These are phyloP conservation scores for Zoysia japonica DNA, from an alignment of 176 grass and related monocot species.

Conservation along the genomic window DNA sequence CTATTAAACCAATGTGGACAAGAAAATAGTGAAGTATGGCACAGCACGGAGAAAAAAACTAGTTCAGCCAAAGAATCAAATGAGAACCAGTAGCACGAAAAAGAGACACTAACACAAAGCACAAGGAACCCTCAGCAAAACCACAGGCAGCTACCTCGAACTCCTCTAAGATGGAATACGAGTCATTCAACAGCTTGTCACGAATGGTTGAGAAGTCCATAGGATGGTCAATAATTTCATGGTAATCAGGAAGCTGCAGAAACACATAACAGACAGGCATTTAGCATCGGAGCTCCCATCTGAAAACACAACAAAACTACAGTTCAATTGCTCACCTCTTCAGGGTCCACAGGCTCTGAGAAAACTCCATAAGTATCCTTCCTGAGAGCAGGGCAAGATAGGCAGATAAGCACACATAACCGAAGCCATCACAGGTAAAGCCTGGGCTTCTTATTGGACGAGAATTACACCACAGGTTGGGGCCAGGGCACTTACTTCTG, in stretches of 20 bases:
- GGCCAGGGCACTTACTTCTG: constrained; percentile 67
- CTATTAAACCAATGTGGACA: too few species aligned
- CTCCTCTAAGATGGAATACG: constrained; percentile 55
- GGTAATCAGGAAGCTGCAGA: constrained; percentile 76
- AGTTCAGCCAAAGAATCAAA: background rate
- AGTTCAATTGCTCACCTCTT: constrained; percentile 54
- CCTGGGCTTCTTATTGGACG: constrained; percentile 5
- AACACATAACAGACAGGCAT: constrained; percentile 5
- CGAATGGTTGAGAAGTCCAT: constrained; percentile 77
- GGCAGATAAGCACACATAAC: constrained; percentile 27
- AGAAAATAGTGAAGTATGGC: too few species aligned
- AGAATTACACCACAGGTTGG: constrained; percentile 47
- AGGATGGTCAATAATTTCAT: constrained; percentile 59
- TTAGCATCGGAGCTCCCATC: constrained; percentile 9
- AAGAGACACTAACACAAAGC: constrained; percentile 12
- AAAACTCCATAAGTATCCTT: constrained; percentile 77
- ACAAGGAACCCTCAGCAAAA: background rate
- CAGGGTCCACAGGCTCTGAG: constrained; percentile 64
- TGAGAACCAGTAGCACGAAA: constrained; percentile 19
- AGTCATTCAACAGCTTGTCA: constrained; percentile 63
- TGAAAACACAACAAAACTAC: background rate
- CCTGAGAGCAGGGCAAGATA: constrained; percentile 48
- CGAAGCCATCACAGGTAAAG: constrained; percentile 27
- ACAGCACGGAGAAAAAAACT: background rate
- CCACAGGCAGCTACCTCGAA: constrained; percentile 56